Evolutionary conservation across 768 basidiomycete genomes (phyloP), one percentile per base, ranked within the genome.

Genomic region (Butyriboletus loyo): DNA sequence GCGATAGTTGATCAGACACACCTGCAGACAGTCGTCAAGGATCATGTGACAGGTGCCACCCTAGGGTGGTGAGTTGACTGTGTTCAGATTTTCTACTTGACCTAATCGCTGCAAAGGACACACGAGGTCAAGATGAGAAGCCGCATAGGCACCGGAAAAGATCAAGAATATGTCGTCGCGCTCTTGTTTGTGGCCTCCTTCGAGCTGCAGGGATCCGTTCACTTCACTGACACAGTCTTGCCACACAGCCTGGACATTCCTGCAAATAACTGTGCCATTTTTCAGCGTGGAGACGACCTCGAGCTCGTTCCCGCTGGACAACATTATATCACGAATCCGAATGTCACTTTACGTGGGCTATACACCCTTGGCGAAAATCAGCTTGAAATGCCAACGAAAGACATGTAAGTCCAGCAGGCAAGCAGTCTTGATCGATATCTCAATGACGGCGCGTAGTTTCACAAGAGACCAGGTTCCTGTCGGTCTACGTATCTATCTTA

Each of bases 401-500:
- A 90, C 58, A 90, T 90, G 87, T 86, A 59, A 59, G 85, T 71
- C 13, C 35, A 46, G 5, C 13, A 19, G 14, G 8, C 7, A 39
- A 19, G 14, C 15, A 40, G 10, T 36, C 24, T 2, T 8, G 22
- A 39, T 19, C 3, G 1, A 14, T 37, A 9, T 41, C 38, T 44
- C 30, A 54, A 37, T 38, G 8, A 43, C 45, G 39, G 15, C 13
- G 17, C 31, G 11, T 55, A 87, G 87, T 59, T 92, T 87, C 69
- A 91, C 91, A 3, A 83, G 88, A 36, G 90, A 91, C 59, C 89
- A 92, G 72, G 90, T 91, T 9, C 90, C 90, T 25, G 90, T 91
- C 54, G 82, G 84, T 70, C 71, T 92, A 66, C 89, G 85, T 5
- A 85, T 92, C 55, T 92, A 91, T 65, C 75, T 92, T 45, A 90